Conservation (phyloP, 148 eudicot genomes). For the Nepenthes mirabilis region DNA sequence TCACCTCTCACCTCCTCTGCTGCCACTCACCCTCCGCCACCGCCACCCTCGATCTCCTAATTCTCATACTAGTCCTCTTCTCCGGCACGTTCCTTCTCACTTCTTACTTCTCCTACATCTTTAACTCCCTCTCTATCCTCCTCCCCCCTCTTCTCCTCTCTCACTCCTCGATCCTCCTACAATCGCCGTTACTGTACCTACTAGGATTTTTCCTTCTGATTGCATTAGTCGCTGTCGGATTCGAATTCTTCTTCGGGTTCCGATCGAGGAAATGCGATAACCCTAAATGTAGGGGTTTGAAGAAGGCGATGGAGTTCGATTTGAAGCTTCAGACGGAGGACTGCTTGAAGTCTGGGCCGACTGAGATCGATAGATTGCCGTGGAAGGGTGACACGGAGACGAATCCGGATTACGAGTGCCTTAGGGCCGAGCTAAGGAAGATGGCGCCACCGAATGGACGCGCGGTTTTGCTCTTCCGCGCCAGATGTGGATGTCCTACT, state of each 20-base stretch:
- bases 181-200: conserved; percentile 12
- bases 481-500: conserved; percentile 76
- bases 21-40: conserved; percentile 44
- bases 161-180: conserved; percentile 10
- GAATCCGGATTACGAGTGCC: conserved; percentile 79
- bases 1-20: conserved; percentile 18
- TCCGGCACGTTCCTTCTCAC: conserved; percentile 60
- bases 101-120: conserved; percentile 56
- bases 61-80: conserved; percentile 61
- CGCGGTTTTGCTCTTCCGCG: conserved; percentile 67
- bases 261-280: conserved; percentile 46
- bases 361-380: conserved; percentile 50
- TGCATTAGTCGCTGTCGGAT: conserved; percentile 2
- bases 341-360: conserved; percentile 23
- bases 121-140: conserved; percentile 52
- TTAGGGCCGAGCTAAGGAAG: conserved; percentile 73
- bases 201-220: conserved; percentile 13
- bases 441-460: conserved; percentile 90
- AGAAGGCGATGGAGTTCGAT: conserved; percentile 82
- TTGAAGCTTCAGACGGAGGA: conserved; percentile 73
- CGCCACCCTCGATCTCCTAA: conserved; percentile 72
- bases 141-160: conserved; percentile 20
- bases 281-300: conserved; percentile 50
- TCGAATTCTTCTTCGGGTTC: conserved; percentile 24
- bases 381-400: conserved; percentile 82